Evolutionary conservation across 2,329 filamentous ascomycete genomes (phyloP).

Genomic region (Mycosphaerella sp.): DNA sequence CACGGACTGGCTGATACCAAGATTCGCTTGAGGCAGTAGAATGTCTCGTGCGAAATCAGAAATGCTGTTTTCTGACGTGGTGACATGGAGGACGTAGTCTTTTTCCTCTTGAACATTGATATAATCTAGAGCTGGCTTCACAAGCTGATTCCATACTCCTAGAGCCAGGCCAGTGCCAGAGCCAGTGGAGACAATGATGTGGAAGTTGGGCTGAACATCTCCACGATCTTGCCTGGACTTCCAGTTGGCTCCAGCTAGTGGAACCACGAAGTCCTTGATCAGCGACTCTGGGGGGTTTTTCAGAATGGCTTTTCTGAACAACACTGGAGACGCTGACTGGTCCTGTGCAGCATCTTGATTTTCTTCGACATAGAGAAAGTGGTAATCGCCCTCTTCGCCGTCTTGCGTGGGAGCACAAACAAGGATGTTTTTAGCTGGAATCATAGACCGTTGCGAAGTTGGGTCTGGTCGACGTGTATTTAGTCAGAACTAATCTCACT

Average conservation of each 20-base stretch:
- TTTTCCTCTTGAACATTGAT: conserved; percentile 35
- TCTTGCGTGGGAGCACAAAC: conserved; percentile 18
- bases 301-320: conserved; percentile 22
- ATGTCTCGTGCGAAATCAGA: conserved; percentile 52
- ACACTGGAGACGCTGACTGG: conserved; percentile 16
- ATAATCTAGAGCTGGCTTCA: conserved; percentile 40
- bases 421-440: conserved; percentile 24
- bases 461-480: conserved; percentile 7
- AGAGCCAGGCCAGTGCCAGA: conserved; percentile 41
- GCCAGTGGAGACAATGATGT: conserved; percentile 42
- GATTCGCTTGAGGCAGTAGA: conserved; percentile 47
- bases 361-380: conserved; percentile 23
- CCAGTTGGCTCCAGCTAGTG: conserved; percentile 20
- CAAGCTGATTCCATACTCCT: conserved; percentile 35
- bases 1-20: conserved; percentile 52
- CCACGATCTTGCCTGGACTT: conserved; percentile 14
- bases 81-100: conserved; percentile 51
- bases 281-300: conserved; percentile 24
- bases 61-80: conserved; percentile 58
- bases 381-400: conserved; percentile 15
- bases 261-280: conserved; percentile 20
- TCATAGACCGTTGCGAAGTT: conserved; percentile 17
- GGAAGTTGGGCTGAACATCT: conserved; percentile 25
- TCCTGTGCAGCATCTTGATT: conserved; percentile 20
- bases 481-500: not conserved